Evolutionary conservation across 176 grass and related monocot genomes (phyloP).

Genomic region (Chloris gayana): DNA sequence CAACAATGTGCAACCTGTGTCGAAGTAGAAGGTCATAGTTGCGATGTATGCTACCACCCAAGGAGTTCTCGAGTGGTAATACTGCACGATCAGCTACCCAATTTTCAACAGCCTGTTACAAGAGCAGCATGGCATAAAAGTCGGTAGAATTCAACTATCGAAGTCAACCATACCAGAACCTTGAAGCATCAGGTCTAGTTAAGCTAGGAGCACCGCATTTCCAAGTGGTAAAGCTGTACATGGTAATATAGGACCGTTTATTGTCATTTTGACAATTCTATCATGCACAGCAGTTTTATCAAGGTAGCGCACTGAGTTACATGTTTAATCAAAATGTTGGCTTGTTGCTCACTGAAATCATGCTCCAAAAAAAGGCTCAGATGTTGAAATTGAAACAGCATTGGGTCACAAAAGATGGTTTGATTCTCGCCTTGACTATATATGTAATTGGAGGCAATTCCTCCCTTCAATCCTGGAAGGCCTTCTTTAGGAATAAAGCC

Average conservation of each 20-base stretch:
- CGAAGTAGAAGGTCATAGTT: conserved; percentile 85
- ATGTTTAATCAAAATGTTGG: not conserved
- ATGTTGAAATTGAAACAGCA: not conserved
- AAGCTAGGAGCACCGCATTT: not conserved
- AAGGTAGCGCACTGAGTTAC: not conserved
- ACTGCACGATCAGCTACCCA: conserved; percentile 66
- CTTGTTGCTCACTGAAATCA: not conserved
- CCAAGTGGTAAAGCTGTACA: not conserved
- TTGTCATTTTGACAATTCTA: not conserved
- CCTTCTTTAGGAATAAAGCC: too few species aligned
- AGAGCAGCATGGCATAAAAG: not conserved
- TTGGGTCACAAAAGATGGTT: not conserved
- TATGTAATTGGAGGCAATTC: not conserved
- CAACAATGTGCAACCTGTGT: conserved; percentile 73
- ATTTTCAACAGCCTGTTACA: conserved; percentile 57
- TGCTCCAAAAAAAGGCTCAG: not conserved
- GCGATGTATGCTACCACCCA: conserved; percentile 84
- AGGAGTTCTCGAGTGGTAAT: conserved; percentile 73
- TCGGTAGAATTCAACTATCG: not conserved
- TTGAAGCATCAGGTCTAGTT: not conserved
- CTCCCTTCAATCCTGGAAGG: too few species aligned
- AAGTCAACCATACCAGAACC: not conserved
- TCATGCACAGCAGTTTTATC: not conserved
- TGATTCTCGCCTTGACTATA: not conserved
- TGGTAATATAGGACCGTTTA: not conserved